A percentile compares a stretch with the other conserved stretches of the same genome.
Evolutionary conservation across 495 filamentous ascomycete species (phyloP).

Genomic region (Xylaria sp.): DNA sequence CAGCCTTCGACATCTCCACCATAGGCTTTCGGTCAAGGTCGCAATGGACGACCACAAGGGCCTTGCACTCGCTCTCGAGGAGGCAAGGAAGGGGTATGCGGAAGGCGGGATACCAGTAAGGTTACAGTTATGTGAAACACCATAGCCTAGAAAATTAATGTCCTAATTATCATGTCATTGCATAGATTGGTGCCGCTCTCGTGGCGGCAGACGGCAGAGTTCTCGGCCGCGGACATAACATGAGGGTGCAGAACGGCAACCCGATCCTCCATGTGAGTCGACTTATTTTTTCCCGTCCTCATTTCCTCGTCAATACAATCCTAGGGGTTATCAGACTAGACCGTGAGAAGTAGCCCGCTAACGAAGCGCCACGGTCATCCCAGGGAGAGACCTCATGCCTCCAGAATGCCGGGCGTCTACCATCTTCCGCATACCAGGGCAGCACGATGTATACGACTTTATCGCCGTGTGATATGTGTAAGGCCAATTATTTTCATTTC

Average conservation of each 20-base stretch:
- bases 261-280: conserved; percentile 74
- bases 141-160: background rate
- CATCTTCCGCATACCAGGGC: conserved; percentile 72
- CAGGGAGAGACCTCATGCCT: conserved; percentile 84
- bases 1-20: background rate
- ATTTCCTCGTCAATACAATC: background rate
- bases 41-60: conserved; percentile 62
- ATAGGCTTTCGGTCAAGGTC: background rate
- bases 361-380: background rate
- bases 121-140: background rate
- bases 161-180: background rate
- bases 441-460: conserved; percentile 86
- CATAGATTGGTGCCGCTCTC: conserved; percentile 75
- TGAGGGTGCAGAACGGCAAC: conserved; percentile 78
- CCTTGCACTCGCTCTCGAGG: conserved; percentile 73
- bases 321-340: background rate
- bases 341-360: background rate
- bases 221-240: conserved; percentile 82
- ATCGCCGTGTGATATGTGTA: conserved; percentile 90
- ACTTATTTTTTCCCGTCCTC: conserved; percentile 1
- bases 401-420: conserved; percentile 78
- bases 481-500: conserved; percentile 11
- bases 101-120: conserved; percentile 78
- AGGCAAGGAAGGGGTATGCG: conserved; percentile 69
- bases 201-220: conserved; percentile 74